A percentile compares a stretch with the other conserved stretches of the same genome.
phyloP scores from a whole-genome alignment of 1,139 yeast species.

The Candida neerlandica region DNA sequence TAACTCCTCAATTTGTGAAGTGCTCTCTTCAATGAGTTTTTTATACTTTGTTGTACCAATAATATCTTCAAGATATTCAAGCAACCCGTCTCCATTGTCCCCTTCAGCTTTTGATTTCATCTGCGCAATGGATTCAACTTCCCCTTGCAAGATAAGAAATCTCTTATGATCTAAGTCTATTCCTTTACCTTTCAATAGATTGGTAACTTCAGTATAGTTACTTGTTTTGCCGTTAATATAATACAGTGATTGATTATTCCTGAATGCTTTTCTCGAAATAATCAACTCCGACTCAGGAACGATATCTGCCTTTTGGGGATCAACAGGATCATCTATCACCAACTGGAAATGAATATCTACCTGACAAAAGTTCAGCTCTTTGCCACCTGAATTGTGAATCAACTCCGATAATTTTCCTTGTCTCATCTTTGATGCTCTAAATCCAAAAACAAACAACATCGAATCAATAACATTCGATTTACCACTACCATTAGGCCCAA shows the following conservation, averaged over 20 bases:
- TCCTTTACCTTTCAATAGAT: slow-evolving; percentile 75
- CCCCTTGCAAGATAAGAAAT: slow-evolving; percentile 94
- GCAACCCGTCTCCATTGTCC: slow-evolving; percentile 88
- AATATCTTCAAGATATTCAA: slow-evolving; percentile 94
- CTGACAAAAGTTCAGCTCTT: slow-evolving; percentile 70
- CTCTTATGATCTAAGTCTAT: slow-evolving; percentile 94
- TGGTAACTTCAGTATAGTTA: slow-evolving; percentile 78
- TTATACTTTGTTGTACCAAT: slow-evolving; percentile 92
- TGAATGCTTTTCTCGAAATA: slow-evolving; percentile 77
- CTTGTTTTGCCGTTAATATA: slow-evolving; percentile 71
- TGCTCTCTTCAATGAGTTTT: slow-evolving; percentile 67
- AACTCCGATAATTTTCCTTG: slow-evolving; percentile 89
- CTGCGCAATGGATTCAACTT: slow-evolving; percentile 96
- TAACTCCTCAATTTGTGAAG: slow-evolving; percentile 61
- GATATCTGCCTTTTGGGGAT: slow-evolving; percentile 39
- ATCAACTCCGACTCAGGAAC: slow-evolving; percentile 63
- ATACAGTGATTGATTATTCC: slow-evolving; percentile 78
- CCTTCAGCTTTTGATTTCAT: slow-evolving; percentile 97
- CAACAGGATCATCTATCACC: slow-evolving; percentile 59
- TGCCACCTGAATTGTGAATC: slow-evolving; percentile 77
- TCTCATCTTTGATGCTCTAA: slow-evolving; percentile 95
- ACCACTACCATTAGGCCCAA: slow-evolving; percentile 99
- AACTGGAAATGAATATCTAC: slow-evolving; percentile 92
- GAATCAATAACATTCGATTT: slow-evolving; percentile 97
- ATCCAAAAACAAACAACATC: slow-evolving; percentile 93